Conservation (phyloP, 2,329 filamentous ascomycete species). For the Seiridium cupressi region DNA sequence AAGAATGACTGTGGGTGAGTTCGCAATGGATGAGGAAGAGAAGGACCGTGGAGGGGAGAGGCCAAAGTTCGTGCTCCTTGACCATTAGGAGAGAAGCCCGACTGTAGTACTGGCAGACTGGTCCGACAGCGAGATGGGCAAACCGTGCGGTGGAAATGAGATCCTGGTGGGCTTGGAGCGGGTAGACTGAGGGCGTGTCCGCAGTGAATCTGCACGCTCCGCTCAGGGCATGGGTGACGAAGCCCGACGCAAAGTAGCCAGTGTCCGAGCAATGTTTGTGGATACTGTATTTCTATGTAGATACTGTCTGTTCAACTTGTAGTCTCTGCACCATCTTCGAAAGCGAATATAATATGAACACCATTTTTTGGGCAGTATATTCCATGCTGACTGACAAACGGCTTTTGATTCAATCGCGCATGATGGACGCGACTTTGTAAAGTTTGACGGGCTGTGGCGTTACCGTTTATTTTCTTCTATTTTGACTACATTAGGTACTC, state of each 20-base stretch:
- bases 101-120: neutral
- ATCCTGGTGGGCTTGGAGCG: neutral
- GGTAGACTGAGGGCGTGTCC: neutral
- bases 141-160: conserved; percentile 7
- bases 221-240: too few relatives aligned
- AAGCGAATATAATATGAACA: too few relatives aligned
- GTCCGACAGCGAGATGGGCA: neutral
- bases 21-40: neutral
- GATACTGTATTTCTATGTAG: neutral
- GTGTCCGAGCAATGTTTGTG: neutral
- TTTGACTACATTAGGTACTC: too few relatives aligned
- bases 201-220: neutral
- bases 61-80: neutral
- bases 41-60: neutral
- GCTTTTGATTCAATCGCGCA: too few relatives aligned
- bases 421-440: too few relatives aligned
- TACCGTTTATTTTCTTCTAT: too few relatives aligned
- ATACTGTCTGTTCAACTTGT: too few relatives aligned
- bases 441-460: too few relatives aligned
- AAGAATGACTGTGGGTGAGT: conserved; percentile 5
- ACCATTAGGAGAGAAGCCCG: neutral
- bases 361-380: too few relatives aligned
- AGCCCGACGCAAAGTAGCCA: neutral
- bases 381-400: too few relatives aligned
- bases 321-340: too few relatives aligned